Conservation (phyloP, 305 asterid species). For the Fraxinus angustifolia region DNA sequence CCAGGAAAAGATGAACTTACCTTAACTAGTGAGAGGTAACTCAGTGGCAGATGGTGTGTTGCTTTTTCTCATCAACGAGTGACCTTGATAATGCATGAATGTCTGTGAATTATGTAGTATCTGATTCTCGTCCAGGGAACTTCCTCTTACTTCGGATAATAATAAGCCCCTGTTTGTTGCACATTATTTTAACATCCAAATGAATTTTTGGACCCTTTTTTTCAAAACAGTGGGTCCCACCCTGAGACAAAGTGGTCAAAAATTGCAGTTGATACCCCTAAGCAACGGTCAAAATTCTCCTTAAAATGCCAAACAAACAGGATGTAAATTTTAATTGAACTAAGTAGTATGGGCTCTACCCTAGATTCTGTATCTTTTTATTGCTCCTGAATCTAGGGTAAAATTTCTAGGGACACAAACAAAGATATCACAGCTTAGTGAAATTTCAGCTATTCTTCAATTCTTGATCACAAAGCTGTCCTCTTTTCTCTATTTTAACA, state of each 20-base stretch:
- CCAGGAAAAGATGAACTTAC: conserved; percentile 93
- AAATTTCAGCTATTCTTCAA: neutral
- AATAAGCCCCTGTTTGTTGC: too few species aligned
- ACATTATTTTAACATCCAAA: too few species aligned
- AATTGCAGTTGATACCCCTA: too few species aligned
- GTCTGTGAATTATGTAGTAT: neutral
- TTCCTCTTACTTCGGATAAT: neutral
- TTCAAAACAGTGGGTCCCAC: too few species aligned
- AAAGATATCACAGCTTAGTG: neutral
- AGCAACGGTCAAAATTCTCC: too few species aligned
- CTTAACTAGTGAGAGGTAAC: conserved; percentile 85
- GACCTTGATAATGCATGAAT: neutral
- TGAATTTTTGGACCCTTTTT: too few species aligned
- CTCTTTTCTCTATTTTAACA: neutral
- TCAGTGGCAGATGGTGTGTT: neutral
- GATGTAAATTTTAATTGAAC: neutral
- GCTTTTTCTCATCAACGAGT: neutral
- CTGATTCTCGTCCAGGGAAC: neutral
- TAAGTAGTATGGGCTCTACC: neutral
- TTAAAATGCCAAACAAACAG: too few species aligned
- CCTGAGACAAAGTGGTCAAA: too few species aligned
- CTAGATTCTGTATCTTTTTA: neutral
- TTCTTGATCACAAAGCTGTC: neutral
- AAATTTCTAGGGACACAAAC: neutral
- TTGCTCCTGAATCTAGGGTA: neutral